Percentiles rank a stretch among this genome's conserved stretches.
Conservation (phyloP, 768 basidiomycete species). For the Pluteus cervinus region DNA sequence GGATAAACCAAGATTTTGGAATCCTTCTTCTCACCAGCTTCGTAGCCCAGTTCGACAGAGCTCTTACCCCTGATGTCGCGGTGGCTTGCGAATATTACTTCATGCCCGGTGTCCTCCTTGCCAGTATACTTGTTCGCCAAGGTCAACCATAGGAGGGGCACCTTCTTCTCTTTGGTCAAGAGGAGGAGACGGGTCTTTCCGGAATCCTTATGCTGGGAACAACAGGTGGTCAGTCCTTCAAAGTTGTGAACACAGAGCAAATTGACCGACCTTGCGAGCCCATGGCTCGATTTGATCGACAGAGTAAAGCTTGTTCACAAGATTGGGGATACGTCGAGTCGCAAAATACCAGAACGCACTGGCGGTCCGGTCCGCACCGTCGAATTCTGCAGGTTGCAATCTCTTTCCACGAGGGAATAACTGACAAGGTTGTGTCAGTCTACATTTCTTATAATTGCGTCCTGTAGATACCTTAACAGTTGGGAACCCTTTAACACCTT, state of each 20-base stretch:
- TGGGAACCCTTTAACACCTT: slow-evolving; percentile 88
- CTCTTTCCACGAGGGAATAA: slow-evolving; percentile 75
- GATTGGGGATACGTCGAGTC: slow-evolving; percentile 65
- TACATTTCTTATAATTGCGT: neutral
- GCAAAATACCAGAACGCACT: slow-evolving; percentile 74
- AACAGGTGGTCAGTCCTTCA: neutral
- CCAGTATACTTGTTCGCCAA: slow-evolving; percentile 68
- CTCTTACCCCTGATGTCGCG: slow-evolving; percentile 61
- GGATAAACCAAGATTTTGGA: slow-evolving; percentile 72
- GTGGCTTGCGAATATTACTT: slow-evolving; percentile 57
- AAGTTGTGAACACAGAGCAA: slow-evolving; percentile 11
- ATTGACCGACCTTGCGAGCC: slow-evolving; percentile 65
- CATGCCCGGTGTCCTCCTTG: too few species aligned
- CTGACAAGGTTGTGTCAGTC: slow-evolving; percentile 21
- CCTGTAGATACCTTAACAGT: slow-evolving; percentile 66
- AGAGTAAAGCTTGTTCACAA: slow-evolving; percentile 54
- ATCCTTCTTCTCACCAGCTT: slow-evolving; percentile 44
- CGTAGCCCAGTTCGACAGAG: slow-evolving; percentile 52
- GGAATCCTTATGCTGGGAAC: slow-evolving; percentile 14
- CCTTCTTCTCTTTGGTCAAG: slow-evolving; percentile 68
- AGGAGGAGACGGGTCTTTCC: slow-evolving; percentile 56
- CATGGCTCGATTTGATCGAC: slow-evolving; percentile 57
- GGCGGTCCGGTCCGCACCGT: slow-evolving; percentile 64
- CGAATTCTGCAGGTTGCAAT: slow-evolving; percentile 57
- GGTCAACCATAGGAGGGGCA: slow-evolving; percentile 77